phyloP scores from a whole-genome alignment of 352 stramenopile species.

The Phytophthora gonapodyides region DNA sequence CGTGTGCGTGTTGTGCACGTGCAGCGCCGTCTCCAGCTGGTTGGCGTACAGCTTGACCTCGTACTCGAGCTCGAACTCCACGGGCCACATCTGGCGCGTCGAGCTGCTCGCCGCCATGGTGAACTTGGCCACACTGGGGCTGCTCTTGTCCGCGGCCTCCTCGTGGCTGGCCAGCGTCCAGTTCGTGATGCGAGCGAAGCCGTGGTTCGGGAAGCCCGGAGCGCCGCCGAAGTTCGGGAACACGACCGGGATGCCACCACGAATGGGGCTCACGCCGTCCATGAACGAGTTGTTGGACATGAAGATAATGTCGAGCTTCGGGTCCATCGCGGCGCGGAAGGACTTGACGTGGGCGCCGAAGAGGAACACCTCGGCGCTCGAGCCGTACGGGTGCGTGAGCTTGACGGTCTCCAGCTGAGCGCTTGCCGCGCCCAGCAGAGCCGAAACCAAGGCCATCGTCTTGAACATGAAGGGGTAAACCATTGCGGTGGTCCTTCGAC shows the following conservation, averaged over 20 bases:
- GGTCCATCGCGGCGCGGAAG: slow-evolving; percentile 44
- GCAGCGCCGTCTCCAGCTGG: slow-evolving; percentile 73
- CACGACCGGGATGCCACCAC: slow-evolving; percentile 89
- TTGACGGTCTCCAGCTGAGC: slow-evolving; percentile 53
- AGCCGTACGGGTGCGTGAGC: slow-evolving; percentile 62
- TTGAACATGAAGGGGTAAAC: slow-evolving; percentile 28
- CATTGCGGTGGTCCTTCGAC: slow-evolving; percentile 10
- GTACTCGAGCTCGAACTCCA: slow-evolving; percentile 73
- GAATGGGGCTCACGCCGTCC: slow-evolving; percentile 84
- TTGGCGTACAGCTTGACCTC: slow-evolving; percentile 63
- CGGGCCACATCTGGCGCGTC: slow-evolving; percentile 45
- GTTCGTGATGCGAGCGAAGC: slow-evolving; percentile 77
- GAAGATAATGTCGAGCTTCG: slow-evolving; percentile 75
- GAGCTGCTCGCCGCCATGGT: slow-evolving; percentile 36
- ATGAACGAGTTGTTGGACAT: slow-evolving; percentile 76
- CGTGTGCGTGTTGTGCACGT: slow-evolving; percentile 86
- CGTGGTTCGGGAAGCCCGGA: slow-evolving; percentile 71
- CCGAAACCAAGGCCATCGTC: slow-evolving; percentile 18
- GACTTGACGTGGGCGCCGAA: slow-evolving; percentile 81
- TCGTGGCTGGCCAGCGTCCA: slow-evolving; percentile 33
- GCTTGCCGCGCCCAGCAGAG: slow-evolving; percentile 18
- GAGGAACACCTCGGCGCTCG: slow-evolving; percentile 63
- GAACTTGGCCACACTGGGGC: slow-evolving; percentile 39
- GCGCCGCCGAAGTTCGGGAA: slow-evolving; percentile 90
- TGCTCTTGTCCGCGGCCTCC: slow-evolving; percentile 20